phyloP scores from a whole-genome alignment of 257 asterid species.

The Voacanga thouarsii region DNA sequence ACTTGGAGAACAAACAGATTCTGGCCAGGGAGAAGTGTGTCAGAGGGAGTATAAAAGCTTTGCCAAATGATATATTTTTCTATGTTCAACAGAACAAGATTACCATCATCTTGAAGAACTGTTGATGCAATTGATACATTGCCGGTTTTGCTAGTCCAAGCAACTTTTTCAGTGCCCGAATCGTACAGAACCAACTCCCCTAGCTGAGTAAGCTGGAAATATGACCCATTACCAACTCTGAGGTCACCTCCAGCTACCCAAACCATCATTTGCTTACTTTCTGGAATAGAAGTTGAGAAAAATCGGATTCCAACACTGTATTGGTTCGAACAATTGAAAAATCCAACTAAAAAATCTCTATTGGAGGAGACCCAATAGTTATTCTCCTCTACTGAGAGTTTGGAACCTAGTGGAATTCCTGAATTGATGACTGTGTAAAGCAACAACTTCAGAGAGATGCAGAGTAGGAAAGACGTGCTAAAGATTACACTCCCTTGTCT shows the following conservation, averaged over 20 bases:
- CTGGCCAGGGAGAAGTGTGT: slow-evolving; percentile 38
- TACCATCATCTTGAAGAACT: slow-evolving; percentile 30
- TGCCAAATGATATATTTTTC: slow-evolving; percentile 29
- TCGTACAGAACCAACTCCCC: slow-evolving; percentile 38
- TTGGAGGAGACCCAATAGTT: slow-evolving; percentile 40
- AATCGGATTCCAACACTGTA: slow-evolving; percentile 35
- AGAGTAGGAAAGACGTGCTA: slow-evolving; percentile 14
- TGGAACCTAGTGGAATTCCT: slow-evolving; percentile 37
- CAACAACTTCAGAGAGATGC: slow-evolving; percentile 17
- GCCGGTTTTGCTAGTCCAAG: slow-evolving; percentile 25
- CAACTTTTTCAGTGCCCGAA: slow-evolving; percentile 23
- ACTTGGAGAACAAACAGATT: slow-evolving; percentile 28
- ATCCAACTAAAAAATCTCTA: slow-evolving; percentile 38
- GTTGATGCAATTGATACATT: not conserved
- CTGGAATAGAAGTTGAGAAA: slow-evolving; percentile 29
- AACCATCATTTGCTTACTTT: slow-evolving; percentile 25
- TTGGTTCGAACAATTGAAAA: slow-evolving; percentile 25
- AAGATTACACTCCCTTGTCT: slow-evolving; percentile 18
- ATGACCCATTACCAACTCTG: slow-evolving; percentile 30
- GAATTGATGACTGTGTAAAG: slow-evolving; percentile 23
- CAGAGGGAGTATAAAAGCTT: slow-evolving; percentile 36
- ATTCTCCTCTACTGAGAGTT: slow-evolving; percentile 27
- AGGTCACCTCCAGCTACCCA: slow-evolving; percentile 44
- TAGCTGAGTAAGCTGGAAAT: slow-evolving; percentile 29
- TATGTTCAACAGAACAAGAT: slow-evolving; percentile 25